Base-by-base conservation (phyloP, 169 alveolate species). In the Plasmodium falciparum region DNA sequence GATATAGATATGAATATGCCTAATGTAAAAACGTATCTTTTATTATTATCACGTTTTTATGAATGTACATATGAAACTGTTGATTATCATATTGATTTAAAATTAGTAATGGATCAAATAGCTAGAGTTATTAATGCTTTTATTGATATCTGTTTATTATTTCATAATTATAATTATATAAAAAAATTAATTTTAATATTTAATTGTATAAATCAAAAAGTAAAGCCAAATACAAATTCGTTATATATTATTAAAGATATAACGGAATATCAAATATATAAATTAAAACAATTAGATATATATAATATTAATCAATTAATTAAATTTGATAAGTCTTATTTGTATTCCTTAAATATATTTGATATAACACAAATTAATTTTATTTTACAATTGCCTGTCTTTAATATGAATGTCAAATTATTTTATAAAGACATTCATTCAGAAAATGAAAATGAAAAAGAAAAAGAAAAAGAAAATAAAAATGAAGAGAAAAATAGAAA, bases 11-110 rank as follows among this genome's bases (percentile, higher is more conserved):
- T 94, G 73, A 97, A 97, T 61, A 91, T 93, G 89, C 98, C 98
- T 2, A 95, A 96, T 80, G 97, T 97, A 12, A 98, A 98, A 88
- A 96, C 98, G 2, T 96, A 96, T 80, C 91, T 98, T 67, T 96
- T 98, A 50, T 88, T 98, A 12, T 98, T 78, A 22, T 78, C 89
- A n/a, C 76, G 89, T 50, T 63, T 78, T 43, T 78, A 78, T 58
- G 78, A 97, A 94, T 97, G 97, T 9, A 97, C 96, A 69, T 94
- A 95, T 71, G 97, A 97, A 12, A 95, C 96, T 33, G 95, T 96
- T 70, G 98, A 97, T 88, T 97, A 94, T 83, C 89, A 93, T 39
- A 96, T 96, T 54, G 98, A 97, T 89, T 93, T 95, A 59, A 96
- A 97, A 89, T 88, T 93, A 59, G 97, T 97, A 12, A 62, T 97